Base-by-base conservation (phyloP, 305 asterid species). In the Fraxinus platypoda region DNA sequence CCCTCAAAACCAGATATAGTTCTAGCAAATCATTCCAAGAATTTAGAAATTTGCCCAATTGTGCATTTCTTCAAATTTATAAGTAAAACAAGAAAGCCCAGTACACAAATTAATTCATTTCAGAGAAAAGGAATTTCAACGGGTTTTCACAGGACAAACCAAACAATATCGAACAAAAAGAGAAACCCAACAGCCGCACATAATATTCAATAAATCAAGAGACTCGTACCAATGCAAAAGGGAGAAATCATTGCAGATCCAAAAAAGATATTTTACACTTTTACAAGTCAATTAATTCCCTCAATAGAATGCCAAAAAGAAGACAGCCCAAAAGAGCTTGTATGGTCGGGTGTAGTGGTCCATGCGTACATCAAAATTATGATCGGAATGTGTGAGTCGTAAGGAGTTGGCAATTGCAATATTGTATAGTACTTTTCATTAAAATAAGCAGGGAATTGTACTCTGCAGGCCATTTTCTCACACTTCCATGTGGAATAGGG, bases 401-500 rank as follows among this genome's bases (percentile, higher is more conserved):
- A 66, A 78, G 82, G 77, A 66, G 88, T 84, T 83, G 88, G 87
- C 83, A 83, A 81, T 41, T 70, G 31, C 78, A 87, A 34, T 81
- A 78, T 74, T 52, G 72, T 80, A 52, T 13, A 6, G 15, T 23
- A 64, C 25, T 31, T 70, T 70, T 28, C 17, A 30, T 70, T 70
- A 31, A 28, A 15, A 31, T 31, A 70, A 70, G 75, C 7, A 70
- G 75, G 33, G 74, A 66, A 66, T 66, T 66, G 79, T 75, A 80
- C 19, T 11, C 37, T 77, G 82, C 78, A 83, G 82, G 79, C 85
- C 82, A 38, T 80, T 19, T 26, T 81, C 82, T 80, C 85, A 84
- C 83, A 81, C 64, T 77, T 74, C 85, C 87, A 84, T 82, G 87
- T 88, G 87, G 86, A 81, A 59, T 80, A 76, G 25, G 84, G 41